These are phyloP conservation scores for Yamadazyma diospyri DNA, from an alignment of 1,139 yeast genomes.

Conservation along the genomic window DNA sequence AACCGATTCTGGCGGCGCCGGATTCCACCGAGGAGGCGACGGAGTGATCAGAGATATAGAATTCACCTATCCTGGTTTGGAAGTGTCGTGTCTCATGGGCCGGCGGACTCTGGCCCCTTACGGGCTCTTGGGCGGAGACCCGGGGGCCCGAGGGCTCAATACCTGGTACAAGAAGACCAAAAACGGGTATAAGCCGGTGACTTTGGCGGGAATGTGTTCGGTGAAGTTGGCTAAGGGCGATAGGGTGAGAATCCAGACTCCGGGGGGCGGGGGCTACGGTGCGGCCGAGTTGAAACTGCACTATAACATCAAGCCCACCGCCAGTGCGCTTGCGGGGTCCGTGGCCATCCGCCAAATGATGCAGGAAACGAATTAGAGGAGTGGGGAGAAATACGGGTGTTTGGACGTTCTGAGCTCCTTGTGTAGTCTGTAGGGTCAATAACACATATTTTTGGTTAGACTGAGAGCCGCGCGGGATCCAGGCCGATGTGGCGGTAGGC, in stretches of 20 bases:
- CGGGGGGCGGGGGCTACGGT: conserved; percentile 53
- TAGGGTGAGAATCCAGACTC: conserved; percentile 39
- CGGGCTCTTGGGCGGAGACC: conserved; percentile 42
- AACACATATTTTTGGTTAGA: too few species aligned
- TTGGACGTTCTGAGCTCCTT: too few species aligned
- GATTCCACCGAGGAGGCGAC: conserved; percentile 41
- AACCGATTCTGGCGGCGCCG: conserved; percentile 40
- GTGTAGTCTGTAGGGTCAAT: too few species aligned
- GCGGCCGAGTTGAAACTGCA: conserved; percentile 11
- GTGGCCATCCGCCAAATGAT: conserved; percentile 30
- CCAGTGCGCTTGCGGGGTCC: conserved; percentile 32
- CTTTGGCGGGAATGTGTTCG: conserved; percentile 43
- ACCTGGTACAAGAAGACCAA: conserved; percentile 31
- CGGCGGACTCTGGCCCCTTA: conserved; percentile 44
- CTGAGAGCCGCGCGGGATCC: too few species aligned
- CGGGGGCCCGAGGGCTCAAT: conserved; percentile 39
- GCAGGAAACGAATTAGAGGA: conserved; percentile 31
- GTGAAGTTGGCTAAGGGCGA: conserved; percentile 40
- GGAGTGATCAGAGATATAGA: conserved; percentile 47
- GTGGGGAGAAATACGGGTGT: too few species aligned
- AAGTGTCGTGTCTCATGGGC: conserved; percentile 46
- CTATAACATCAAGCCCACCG: conserved; percentile 24
- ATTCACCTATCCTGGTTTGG: conserved; percentile 34
- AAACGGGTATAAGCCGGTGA: conserved; percentile 23
- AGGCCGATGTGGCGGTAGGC: too few species aligned